Percentiles rank a stretch among this genome's conserved stretches.
Evolutionary conservation across 2,329 filamentous ascomycete genomes (phyloP).

Genomic region (Rhytidhysteron rufulum): DNA sequence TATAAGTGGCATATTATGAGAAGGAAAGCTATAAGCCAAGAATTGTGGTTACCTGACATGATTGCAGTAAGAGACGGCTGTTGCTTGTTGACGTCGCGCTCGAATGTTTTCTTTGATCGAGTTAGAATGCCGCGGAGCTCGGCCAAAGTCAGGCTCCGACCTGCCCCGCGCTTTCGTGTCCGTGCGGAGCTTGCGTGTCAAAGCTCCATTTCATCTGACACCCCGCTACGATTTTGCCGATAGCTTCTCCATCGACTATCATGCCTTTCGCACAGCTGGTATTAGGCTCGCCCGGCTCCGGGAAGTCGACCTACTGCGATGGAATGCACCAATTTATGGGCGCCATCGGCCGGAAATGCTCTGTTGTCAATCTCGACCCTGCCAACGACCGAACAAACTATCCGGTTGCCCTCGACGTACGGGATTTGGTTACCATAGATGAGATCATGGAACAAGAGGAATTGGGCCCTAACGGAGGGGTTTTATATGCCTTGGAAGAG

Average conservation of each 20-base stretch:
- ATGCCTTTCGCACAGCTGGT: constrained; percentile 73
- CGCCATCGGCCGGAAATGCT: constrained; percentile 91
- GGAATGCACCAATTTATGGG: constrained; percentile 98
- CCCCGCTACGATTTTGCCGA: constrained; percentile 4
- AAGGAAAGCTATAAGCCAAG: too few relatives aligned
- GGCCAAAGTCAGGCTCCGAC: neutral
- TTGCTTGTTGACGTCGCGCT: too few relatives aligned
- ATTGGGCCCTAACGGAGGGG: constrained; percentile 86
- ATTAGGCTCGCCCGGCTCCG: constrained; percentile 88
- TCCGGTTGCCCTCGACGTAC: constrained; percentile 84
- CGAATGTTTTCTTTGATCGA: too few relatives aligned
- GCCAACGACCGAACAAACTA: constrained; percentile 93
- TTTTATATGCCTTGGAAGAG: constrained; percentile 92
- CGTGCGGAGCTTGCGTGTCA: too few relatives aligned
- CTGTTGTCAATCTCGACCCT: constrained; percentile 92
- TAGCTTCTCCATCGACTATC: constrained; percentile 6
- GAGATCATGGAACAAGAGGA: constrained; percentile 92
- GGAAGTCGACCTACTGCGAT: constrained; percentile 98
- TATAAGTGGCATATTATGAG: too few relatives aligned
- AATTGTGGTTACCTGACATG: too few relatives aligned
- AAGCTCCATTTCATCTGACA: constrained; percentile 3
- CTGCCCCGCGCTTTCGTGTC: too few relatives aligned
- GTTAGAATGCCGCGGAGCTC: too few relatives aligned
- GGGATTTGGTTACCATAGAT: constrained; percentile 82
- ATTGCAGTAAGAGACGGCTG: too few relatives aligned